A percentile compares a stretch with the other conserved stretches of the same genome.
Conservation (phyloP, 331 rosid genomes). For the Stylosanthes scabra region DNA sequence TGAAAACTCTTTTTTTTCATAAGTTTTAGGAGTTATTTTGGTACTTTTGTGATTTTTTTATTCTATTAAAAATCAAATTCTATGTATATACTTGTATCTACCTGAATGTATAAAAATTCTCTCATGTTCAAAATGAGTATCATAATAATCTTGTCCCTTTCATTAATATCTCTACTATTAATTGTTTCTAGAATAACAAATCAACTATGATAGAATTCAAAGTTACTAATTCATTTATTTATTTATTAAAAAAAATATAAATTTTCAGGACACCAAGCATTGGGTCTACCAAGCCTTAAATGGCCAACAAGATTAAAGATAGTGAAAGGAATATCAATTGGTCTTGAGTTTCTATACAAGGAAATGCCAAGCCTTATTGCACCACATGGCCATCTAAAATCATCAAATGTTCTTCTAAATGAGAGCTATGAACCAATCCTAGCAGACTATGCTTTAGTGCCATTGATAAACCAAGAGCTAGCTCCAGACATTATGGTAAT, state of each 20-base stretch:
- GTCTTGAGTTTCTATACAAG: slow-evolving; percentile 62
- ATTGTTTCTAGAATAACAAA: too few relatives aligned
- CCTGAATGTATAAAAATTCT: too few relatives aligned
- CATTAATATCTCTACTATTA: too few relatives aligned
- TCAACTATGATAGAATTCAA: too few relatives aligned
- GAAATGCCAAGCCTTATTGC: slow-evolving; percentile 69
- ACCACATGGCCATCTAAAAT: slow-evolving; percentile 84
- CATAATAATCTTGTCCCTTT: too few relatives aligned
- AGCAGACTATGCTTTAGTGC: slow-evolving; percentile 78
- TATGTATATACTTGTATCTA: too few relatives aligned
- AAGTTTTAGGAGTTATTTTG: too few relatives aligned
- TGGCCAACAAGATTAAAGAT: slow-evolving; percentile 80
- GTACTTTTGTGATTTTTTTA: too few relatives aligned
- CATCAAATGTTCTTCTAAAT: slow-evolving; percentile 78
- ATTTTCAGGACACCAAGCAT: slow-evolving; percentile 51
- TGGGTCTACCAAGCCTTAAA: slow-evolving; percentile 62
- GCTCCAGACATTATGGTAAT: slow-evolving; percentile 71
- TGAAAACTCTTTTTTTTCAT: too few relatives aligned
- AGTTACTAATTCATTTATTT: background rate
- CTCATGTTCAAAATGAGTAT: too few relatives aligned
- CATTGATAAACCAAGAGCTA: slow-evolving; percentile 78
- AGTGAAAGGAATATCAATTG: slow-evolving; percentile 70
- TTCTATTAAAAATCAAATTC: too few relatives aligned
- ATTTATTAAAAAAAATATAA: too few relatives aligned
- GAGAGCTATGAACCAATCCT: slow-evolving; percentile 65